Evolutionary conservation across 768 basidiomycete species (phyloP), one percentile per base, ranked within the genome.

Genomic region (Basidioascus undulatus): DNA sequence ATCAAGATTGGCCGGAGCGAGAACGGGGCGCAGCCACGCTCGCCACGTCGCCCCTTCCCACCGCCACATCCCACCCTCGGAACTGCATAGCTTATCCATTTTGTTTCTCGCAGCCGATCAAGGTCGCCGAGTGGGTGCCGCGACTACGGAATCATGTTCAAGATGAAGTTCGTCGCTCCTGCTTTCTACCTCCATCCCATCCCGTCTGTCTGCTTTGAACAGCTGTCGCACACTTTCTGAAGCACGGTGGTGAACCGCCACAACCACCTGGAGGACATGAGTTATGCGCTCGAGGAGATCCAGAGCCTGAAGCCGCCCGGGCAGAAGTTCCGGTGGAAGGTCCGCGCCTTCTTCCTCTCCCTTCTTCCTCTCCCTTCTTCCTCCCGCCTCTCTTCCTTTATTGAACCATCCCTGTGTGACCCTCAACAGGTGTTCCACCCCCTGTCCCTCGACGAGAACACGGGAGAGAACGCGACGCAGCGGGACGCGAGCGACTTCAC

Each of bases 241-340:
- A 12, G 26, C 41, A 20, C 5, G 9, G 11, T 15, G 11, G 23
- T 39, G 13, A n/a, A n/a, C 19, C 39, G 60, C 7, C 53, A 57
- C 13, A 63, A 63, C 37, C 60, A 55, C 53, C 43, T 61, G 12
- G 60, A 63, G 40, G 61, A 63, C 6, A 63, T 63, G 62, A 62
- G 59, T 20, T 54, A 57, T 5, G 49, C 52, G 25, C 60, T 63
- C 6, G 48, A 53, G 34, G 46, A 56, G 18, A 47, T 62, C 16
- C 46, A 43, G 0, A n/a, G n/a, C n/a, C n/a, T n/a, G n/a, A n/a
- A n/a, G n/a, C n/a, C n/a, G n/a, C n/a, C n/a, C n/a, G n/a, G n/a
- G n/a, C n/a, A n/a, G n/a, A 62, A 62, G 0, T 54, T 53, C 39
- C 61, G 62, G 12, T 63, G 62, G 62, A 63, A 64, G 55, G 62